Evolutionary conservation across 2,329 filamentous ascomycete species (phyloP).

Genomic region (Teratosphaeria destructans): DNA sequence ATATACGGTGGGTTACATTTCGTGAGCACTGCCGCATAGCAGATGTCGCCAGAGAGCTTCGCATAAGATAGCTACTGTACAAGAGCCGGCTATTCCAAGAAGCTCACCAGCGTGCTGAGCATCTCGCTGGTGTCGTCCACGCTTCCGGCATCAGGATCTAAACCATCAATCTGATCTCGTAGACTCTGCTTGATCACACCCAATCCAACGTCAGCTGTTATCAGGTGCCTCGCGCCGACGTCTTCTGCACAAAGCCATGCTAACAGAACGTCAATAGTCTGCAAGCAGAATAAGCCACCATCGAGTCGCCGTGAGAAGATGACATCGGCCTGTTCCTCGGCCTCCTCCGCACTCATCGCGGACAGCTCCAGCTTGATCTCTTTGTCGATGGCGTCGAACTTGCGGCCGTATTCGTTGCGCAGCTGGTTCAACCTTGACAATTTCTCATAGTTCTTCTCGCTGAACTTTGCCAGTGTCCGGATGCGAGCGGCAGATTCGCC

Average conservation of each 20-base stretch:
- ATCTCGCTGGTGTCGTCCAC: conserved; percentile 49
- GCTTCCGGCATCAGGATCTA: conserved; percentile 45
- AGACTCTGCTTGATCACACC: conserved; percentile 58
- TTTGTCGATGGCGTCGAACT: conserved; percentile 52
- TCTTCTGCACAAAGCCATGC: conserved; percentile 93
- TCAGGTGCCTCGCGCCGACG: conserved; percentile 47
- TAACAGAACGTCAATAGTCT: conserved; percentile 73
- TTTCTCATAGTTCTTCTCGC: conserved; percentile 90
- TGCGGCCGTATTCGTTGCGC: conserved; percentile 55
- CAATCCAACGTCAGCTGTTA: conserved; percentile 45
- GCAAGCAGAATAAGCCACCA: conserved; percentile 72
- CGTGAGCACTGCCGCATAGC: background rate
- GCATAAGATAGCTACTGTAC: background rate
- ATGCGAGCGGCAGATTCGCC: conserved; percentile 70
- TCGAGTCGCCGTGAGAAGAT: conserved; percentile 69
- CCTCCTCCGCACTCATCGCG: conserved; percentile 46
- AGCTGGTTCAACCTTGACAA: conserved; percentile 60
- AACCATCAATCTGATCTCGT: conserved; percentile 53
- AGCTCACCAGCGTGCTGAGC: conserved; percentile 50
- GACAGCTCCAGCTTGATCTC: conserved; percentile 51
- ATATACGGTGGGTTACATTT: background rate
- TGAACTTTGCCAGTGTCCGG: conserved; percentile 81
- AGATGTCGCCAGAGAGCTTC: background rate
- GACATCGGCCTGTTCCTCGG: conserved; percentile 53
- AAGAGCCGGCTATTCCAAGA: conserved; percentile 5